These are phyloP conservation scores for Termitomyces sp. DNA, from an alignment of 768 basidiomycete species.

Conservation along the genomic window DNA sequence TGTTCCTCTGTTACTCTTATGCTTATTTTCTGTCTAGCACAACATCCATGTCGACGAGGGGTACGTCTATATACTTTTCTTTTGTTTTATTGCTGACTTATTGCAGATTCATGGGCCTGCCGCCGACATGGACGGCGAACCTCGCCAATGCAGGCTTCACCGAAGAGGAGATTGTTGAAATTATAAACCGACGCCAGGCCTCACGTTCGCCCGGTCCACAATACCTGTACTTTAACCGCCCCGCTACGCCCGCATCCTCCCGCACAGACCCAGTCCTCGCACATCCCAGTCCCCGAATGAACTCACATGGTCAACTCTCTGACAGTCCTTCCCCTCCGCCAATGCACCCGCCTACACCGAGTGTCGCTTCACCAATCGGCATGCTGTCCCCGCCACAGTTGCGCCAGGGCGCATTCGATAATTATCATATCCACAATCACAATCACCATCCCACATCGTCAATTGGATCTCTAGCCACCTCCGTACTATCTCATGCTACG, in stretches of 20 bases:
- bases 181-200: slow-evolving; percentile 40
- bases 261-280: slow-evolving; percentile 19
- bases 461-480: slow-evolving; percentile 8
- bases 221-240: slow-evolving; percentile 30
- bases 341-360: slow-evolving; percentile 1
- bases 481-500: slow-evolving; percentile 17
- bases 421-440: not conserved
- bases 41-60: slow-evolving; percentile 77
- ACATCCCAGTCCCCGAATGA: slow-evolving; percentile 27
- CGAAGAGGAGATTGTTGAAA: slow-evolving; percentile 63
- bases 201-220: slow-evolving; percentile 30
- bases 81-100: not conserved
- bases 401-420: not conserved
- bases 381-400: not conserved
- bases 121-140: slow-evolving; percentile 68
- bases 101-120: slow-evolving; percentile 55
- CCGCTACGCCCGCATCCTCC: slow-evolving; percentile 26
- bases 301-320: slow-evolving; percentile 16
- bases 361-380: not conserved
- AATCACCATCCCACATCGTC: not conserved
- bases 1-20: not conserved
- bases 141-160: slow-evolving; percentile 58
- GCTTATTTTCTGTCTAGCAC: slow-evolving; percentile 33
- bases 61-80: slow-evolving; percentile 29
- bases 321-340: not conserved